phyloP scores from a whole-genome alignment of 1,284 basidiomycete species.

The Quambalaria eucalypti region DNA sequence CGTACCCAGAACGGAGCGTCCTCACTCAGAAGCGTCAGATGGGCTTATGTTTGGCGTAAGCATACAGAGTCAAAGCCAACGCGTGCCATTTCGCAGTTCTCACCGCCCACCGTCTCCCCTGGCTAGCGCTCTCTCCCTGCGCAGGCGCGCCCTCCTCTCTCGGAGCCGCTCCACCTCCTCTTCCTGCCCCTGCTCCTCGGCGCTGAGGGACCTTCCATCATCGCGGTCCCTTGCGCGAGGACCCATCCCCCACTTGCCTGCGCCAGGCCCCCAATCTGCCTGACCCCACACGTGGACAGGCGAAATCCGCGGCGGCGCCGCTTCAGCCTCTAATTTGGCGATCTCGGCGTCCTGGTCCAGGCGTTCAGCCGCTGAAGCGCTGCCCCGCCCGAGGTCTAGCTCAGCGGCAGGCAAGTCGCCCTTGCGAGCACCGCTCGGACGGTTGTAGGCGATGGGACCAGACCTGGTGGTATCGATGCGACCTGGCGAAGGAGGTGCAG shows the following conservation, averaged over 20 bases:
- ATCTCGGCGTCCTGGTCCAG: neutral
- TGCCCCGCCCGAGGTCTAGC: neutral
- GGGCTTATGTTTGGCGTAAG: no score
- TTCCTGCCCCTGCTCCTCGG: neutral
- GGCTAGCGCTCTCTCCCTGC: conserved; percentile 7
- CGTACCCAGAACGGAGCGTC: no score
- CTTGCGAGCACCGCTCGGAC: neutral
- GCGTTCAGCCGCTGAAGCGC: neutral
- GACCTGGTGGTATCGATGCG: neutral
- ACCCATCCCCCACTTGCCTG: conserved; percentile 51
- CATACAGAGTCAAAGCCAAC: no score
- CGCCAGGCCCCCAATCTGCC: conserved; percentile 53
- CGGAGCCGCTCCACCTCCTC: conserved; percentile 2
- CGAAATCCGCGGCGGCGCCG: conserved; percentile 23
- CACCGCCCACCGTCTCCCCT: no score
- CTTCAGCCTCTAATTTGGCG: neutral
- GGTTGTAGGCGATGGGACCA: neutral
- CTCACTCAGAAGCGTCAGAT: no score
- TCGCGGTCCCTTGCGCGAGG: neutral
- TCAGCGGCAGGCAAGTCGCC: conserved; percentile 3
- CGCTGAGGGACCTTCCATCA: neutral
- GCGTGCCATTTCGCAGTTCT: no score
- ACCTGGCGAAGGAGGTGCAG: neutral
- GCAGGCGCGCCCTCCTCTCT: conserved; percentile 4
- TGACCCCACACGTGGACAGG: conserved; percentile 34